Evolutionary conservation across 257 asterid genomes (phyloP).

Genomic region (Solanum sejunctum): DNA sequence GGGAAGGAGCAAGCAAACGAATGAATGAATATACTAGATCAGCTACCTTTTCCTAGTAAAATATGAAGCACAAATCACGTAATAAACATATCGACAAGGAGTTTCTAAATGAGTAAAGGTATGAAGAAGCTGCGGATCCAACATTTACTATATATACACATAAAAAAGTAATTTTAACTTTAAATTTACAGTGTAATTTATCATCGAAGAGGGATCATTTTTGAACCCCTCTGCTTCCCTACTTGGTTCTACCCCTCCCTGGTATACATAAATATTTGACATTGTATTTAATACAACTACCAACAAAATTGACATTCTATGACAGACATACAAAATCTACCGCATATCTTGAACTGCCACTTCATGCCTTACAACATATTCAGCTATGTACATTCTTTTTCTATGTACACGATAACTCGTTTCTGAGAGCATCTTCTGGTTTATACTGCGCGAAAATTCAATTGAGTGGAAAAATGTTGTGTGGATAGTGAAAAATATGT

Average conservation of each 20-base stretch:
- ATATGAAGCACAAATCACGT: no score
- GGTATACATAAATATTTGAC: neutral
- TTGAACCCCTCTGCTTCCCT: neutral
- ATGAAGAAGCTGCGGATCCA: neutral
- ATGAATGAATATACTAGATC: no score
- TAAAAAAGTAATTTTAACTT: neutral
- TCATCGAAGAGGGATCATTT: neutral
- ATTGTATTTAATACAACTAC: neutral
- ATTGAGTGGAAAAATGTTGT: neutral
- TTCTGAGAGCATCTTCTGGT: neutral
- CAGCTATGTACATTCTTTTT: neutral
- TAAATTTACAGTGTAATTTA: neutral
- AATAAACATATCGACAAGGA: neutral
- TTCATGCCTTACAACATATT: neutral
- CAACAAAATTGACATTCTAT: neutral
- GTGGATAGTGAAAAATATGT: neutral
- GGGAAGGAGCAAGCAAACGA: no score
- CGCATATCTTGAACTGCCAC: neutral
- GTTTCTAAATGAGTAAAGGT: neutral
- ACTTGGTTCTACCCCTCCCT: neutral
- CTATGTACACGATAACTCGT: neutral
- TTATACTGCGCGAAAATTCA: neutral
- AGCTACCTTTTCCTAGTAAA: no score
- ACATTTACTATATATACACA: neutral
- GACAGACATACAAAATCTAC: neutral